Base-by-base conservation (phyloP, 2,329 filamentous ascomycete genomes). In the Davidsoniella australis region DNA sequence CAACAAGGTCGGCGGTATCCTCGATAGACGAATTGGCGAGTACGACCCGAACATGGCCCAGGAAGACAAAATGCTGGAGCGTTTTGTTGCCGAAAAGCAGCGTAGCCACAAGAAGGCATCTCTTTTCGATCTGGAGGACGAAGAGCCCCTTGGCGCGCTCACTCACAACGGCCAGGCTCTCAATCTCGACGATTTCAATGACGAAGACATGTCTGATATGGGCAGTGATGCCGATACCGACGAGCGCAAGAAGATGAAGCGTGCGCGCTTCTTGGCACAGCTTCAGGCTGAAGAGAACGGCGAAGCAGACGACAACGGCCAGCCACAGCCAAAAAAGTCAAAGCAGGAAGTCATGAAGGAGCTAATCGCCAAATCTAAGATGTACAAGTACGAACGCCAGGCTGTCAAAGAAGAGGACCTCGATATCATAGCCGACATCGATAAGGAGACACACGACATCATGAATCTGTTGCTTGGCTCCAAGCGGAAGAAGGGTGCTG, bases 261-360 rank as follows among this genome's bases (percentile, higher is more conserved):
- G 76, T 14, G 59, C 77, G 49, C 74, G 77, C 47, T 57, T 68
- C 23, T 61, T 61, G 24, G 59, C 65, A 18, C 64, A 68, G 26
- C 71, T 66, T 1, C 42, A 45, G 17, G 66, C 64, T 26, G 67
- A 70, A 46, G 71, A 68, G 2, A 68, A 65, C n/a, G 71, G 68
- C 2, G 68, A 66, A 3, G 69, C 68, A 5, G 69, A 69, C 0
- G 69, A 68, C 5, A 69, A 71, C 36, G 70, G 70, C 17, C 68
- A 80, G 54, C 87, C 86, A 0, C 82, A 89, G 58, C 75, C 82
- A 52, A 95, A 94, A 64, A 98, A 95, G 68, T 81, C 81, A 2
- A 96, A 95, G 66, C 84, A 91, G 48, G 91, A 98, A 64, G 85
- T 98, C 45, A 95, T 96, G 85, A 83, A 94, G 59, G 93, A 98